Evolutionary conservation across 179 eudicot genomes (phyloP).

Genomic region (Corrigiola litoralis): DNA sequence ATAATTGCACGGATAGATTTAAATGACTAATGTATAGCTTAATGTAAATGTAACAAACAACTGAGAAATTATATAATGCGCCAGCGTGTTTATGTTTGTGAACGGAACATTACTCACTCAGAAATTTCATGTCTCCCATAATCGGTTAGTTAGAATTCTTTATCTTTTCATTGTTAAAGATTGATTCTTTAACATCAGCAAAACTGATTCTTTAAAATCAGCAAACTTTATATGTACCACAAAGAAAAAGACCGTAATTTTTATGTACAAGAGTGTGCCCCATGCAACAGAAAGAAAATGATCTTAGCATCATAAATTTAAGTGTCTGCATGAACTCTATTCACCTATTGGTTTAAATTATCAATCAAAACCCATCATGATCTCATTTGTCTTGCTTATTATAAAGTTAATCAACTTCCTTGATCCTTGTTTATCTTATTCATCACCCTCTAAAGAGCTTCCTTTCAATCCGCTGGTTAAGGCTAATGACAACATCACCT

Average conservation of each 20-base stretch:
- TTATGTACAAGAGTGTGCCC: conserved; percentile 20
- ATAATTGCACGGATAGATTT: no score
- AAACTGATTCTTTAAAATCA: no score
- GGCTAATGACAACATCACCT: not conserved
- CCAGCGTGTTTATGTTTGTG: no score
- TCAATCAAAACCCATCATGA: conserved; percentile 21
- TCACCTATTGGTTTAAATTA: conserved; percentile 3
- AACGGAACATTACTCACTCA: not conserved
- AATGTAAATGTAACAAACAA: not conserved
- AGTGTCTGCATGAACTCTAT: not conserved
- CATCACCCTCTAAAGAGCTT: not conserved
- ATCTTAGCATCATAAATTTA: conserved; percentile 15
- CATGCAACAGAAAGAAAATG: conserved; percentile 9
- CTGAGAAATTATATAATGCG: no score
- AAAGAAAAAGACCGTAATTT: conserved; percentile 3
- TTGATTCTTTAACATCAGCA: conserved; percentile 5
- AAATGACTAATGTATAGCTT: no score
- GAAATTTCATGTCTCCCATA: not conserved
- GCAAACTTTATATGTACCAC: conserved; percentile 20
- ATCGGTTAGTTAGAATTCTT: not conserved
- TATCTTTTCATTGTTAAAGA: not conserved
- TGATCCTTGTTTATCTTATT: conserved; percentile 4
- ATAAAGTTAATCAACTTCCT: conserved; percentile 15
- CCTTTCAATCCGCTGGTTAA: not conserved
- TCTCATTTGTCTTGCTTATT: conserved; percentile 4